These are phyloP conservation scores for Clitopilus hobsonii DNA, from an alignment of 768 basidiomycete genomes.

Conservation along the genomic window DNA sequence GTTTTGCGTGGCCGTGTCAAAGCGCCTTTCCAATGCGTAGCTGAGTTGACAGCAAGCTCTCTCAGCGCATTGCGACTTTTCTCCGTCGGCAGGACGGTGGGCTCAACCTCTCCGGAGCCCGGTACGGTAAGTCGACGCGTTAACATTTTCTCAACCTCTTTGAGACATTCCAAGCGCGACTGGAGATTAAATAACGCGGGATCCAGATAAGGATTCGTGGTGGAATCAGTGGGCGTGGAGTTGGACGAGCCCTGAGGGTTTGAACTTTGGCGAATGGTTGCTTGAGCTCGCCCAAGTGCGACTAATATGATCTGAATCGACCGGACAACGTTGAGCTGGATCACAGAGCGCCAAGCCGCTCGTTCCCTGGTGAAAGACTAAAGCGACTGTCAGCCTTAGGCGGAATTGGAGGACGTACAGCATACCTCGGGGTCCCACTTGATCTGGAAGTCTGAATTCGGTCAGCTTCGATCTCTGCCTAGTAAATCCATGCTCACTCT, in stretches of 20 bases:
- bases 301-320: slow-evolving; percentile 63
- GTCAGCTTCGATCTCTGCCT: neutral
- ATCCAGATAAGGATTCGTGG: slow-evolving; percentile 29
- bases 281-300: slow-evolving; percentile 35
- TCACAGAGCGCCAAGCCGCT: slow-evolving; percentile 61
- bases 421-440: slow-evolving; percentile 56
- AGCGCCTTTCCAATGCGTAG: slow-evolving; percentile 43
- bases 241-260: slow-evolving; percentile 2
- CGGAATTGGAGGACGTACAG: neutral
- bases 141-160: slow-evolving; percentile 57
- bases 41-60: slow-evolving; percentile 53
- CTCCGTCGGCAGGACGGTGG: slow-evolving; percentile 14
- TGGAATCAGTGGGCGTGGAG: slow-evolving; percentile 15
- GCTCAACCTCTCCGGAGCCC: slow-evolving; percentile 28
- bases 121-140: slow-evolving; percentile 51
- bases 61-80: slow-evolving; percentile 21
- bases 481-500: slow-evolving; percentile 44
- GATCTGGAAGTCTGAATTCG: slow-evolving; percentile 53
- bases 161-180: slow-evolving; percentile 55
- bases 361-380: slow-evolving; percentile 57
- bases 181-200: slow-evolving; percentile 49
- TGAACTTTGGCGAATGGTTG: slow-evolving; percentile 5
- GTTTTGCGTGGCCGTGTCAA: slow-evolving; percentile 29
- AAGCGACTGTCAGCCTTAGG: neutral
- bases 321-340: slow-evolving; percentile 68